These are phyloP conservation scores for Insectozyma bohioensis DNA, from an alignment of 1,139 yeast genomes.

Conservation along the genomic window DNA sequence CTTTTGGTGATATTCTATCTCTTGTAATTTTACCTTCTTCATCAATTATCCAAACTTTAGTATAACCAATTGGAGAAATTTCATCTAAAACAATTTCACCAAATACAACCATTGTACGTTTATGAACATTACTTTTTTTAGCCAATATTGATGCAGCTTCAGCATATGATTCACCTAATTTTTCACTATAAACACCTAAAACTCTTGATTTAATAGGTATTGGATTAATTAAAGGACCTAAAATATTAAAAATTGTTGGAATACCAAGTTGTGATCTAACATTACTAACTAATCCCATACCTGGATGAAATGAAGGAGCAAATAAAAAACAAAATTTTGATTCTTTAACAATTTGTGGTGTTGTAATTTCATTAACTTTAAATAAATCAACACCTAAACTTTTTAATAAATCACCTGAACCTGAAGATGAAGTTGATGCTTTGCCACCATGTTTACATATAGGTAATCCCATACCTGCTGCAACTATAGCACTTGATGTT, in stretches of 20 bases:
- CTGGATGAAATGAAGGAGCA: constrained; percentile 96
- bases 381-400: constrained; percentile 75
- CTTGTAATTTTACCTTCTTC: constrained; percentile 38
- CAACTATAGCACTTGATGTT: constrained; percentile 91
- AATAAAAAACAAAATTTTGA: constrained; percentile 73
- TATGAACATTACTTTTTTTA: constrained; percentile 41
- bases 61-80: constrained; percentile 81
- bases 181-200: constrained; percentile 82
- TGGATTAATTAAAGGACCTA: constrained; percentile 93
- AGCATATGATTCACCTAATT: constrained; percentile 81
- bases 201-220: constrained; percentile 80
- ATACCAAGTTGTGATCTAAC: constrained; percentile 75
- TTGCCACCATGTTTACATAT: constrained; percentile 96
- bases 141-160: constrained; percentile 65
- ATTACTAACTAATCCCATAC: constrained; percentile 82
- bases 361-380: constrained; percentile 63
- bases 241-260: constrained; percentile 89
- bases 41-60: constrained; percentile 76
- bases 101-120: constrained; percentile 81
- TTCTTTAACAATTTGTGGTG: constrained; percentile 58
- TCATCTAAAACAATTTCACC: constrained; percentile 92
- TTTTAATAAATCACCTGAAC: constrained; percentile 85
- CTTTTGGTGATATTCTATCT: constrained; percentile 53
- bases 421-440: constrained; percentile 89
- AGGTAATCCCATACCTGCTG: constrained; percentile 83